Evolutionary conservation across 148 eudicot genomes (phyloP).

Genomic region (Amaranthus cruentus): DNA sequence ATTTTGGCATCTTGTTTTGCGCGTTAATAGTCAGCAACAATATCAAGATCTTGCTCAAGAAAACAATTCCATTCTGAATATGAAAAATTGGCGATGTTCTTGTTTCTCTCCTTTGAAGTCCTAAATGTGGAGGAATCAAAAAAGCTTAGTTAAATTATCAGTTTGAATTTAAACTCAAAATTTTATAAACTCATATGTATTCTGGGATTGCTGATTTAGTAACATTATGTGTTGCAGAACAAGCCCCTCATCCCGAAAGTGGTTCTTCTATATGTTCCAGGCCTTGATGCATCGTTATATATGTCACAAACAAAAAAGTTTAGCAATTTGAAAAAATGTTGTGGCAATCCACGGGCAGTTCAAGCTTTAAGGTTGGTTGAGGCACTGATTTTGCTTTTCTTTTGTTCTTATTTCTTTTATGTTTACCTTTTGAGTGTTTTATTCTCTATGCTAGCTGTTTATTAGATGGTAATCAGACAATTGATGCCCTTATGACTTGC

Average conservation of each 20-base stretch:
- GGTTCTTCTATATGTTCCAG: slow-evolving; percentile 86
- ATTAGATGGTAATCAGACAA: slow-evolving; percentile 89
- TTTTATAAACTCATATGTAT: background rate
- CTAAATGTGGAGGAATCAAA: background rate
- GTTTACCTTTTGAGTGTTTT: slow-evolving; percentile 24
- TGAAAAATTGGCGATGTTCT: background rate
- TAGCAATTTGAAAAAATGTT: slow-evolving; percentile 55
- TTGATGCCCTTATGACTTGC: slow-evolving; percentile 89
- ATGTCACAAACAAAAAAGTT: slow-evolving; percentile 65
- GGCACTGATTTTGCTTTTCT: slow-evolving; percentile 1
- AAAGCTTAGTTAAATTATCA: background rate
- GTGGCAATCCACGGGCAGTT: slow-evolving; percentile 82
- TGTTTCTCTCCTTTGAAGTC: background rate
- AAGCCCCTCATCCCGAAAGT: slow-evolving; percentile 91
- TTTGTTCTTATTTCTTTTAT: background rate
- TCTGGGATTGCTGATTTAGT: background rate
- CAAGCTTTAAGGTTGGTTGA: slow-evolving; percentile 81
- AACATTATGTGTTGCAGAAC: slow-evolving; percentile 58
- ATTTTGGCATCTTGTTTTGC: background rate
- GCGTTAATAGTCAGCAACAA: background rate
- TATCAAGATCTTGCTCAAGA: background rate
- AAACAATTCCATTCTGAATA: background rate
- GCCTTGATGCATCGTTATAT: slow-evolving; percentile 86
- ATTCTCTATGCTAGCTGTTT: slow-evolving; percentile 68
- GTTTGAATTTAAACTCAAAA: background rate